Evolutionary conservation across 805 yeast species (phyloP), one percentile per base, ranked within the genome.

Genomic region (Phaffomyces thermotolerans): DNA sequence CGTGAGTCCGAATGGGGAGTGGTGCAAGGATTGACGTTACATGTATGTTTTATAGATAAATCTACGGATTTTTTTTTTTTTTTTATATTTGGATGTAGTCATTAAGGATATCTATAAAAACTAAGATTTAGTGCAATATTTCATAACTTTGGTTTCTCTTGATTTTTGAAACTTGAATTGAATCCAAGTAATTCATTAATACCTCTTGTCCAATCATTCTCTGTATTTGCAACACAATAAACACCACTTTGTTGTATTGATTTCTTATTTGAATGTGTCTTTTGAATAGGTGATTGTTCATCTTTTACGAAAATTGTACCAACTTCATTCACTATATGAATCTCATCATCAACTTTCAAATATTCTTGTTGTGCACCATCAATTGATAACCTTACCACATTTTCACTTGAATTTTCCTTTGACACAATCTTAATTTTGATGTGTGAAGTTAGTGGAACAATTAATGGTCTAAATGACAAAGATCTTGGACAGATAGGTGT

Each of bases 401-500:
- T 63, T 24, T 63, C 66, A 40, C 57, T 68, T 58, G 43, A 69
- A 66, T 49, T 58, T 59, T 73, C 49, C 39, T 49, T 72, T n/a
- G 75, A 67, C 3, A 77, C 70, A 15, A 84, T 71, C 53, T 73
- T 73, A 33, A 85, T 72, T 64, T 72, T 75, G 30, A 91, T 79
- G 53, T 82, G 87, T 4, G 95, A 80, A 3, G 83, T 73, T 23
- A 82, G 71, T 0, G 98, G 97, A 43, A 90, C 68, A 7, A 90
- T 73, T 39, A 90, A 65, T 4, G 97, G 98, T 56, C 98, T 68
- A 60, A 90, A 90, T n/a, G 93, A 83, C 25, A 90, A 68, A 13
- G 95, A 84, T 45, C 96, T 66, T 8, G 98, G 97, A 58, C 96
- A 89, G 40, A 90, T 86, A 10, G 97, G 97, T 0, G 96, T 85